Base-by-base conservation (phyloP, 371 early-diverging fungal genomes). In the Lichtheimia ramosa region DNA sequence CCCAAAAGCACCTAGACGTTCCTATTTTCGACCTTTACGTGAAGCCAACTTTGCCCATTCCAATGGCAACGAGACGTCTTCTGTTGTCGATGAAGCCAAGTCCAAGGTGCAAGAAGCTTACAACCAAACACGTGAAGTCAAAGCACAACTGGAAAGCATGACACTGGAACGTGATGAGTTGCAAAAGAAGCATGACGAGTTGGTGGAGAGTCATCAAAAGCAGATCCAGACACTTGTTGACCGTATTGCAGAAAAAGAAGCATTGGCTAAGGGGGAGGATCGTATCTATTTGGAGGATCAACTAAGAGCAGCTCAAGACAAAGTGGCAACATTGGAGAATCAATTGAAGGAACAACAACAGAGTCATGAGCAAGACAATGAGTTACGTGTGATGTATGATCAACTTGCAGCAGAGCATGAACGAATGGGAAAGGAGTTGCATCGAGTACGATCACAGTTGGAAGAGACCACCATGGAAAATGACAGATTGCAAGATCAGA, bases 141-240 rank as follows among this genome's bases (percentile, higher is more conserved):
- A 46, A 7, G 46, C n/a, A 7, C 46, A 46, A 16, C 46, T 46
- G 2, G 1, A n/a, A 5, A 46, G 21, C 16, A 21, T 46, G n/a
- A n/a, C 18, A 8, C 46, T 18, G 6, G 56, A 42, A 15, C 56
- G 56, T 21, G 43, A 55, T 21, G 56, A 55, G 15, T 16, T 55
- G 6, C 16, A 21, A 12, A 43, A 8, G 25, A 55, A 55, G 18
- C 41, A 42, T 34, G 24, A 55, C 14, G 43, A 55, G 8, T 41
- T 41, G 14, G 15, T 10, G 7, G 43, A 12, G 1, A 14, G 43
- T n/a, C 56, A 55, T 23, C 7, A 43, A 43, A 21, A 27, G 20
- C 56, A 55, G 41, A 21, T 55, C 43, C 41, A 55, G 24, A 55
- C 56, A 5, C 24, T 55, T 13, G 43, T 55, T 8, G 56, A 43